A percentile compares a stretch with the other conserved stretches of the same genome.
Evolutionary conservation across 768 basidiomycete genomes (phyloP).

Genomic region (Xerocomellus chrysenteron): DNA sequence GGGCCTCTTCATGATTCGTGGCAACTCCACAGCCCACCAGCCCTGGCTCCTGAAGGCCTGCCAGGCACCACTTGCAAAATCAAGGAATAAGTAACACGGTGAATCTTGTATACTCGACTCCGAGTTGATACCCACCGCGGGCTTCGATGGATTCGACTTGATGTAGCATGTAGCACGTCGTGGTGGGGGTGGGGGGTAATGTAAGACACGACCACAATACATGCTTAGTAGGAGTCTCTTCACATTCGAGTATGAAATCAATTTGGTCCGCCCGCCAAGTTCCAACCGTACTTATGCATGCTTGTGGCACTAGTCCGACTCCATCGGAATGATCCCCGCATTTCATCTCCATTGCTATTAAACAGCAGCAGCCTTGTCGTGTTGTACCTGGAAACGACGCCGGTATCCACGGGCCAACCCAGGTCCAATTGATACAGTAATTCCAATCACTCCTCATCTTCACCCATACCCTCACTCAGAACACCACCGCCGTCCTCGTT

Average conservation of each 20-base stretch:
- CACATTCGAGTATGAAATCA: neutral
- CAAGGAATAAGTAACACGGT: neutral
- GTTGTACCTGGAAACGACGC: neutral
- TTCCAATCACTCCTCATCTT: slow-evolving; percentile 17
- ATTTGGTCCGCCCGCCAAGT: neutral
- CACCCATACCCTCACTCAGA: slow-evolving; percentile 19
- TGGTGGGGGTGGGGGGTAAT: no score
- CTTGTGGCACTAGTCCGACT: neutral
- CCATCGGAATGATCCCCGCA: neutral
- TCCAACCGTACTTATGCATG: neutral
- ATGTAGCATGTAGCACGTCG: neutral
- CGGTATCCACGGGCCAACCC: neutral
- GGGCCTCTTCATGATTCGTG: neutral
- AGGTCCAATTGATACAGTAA: neutral
- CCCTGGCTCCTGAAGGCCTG: no score
- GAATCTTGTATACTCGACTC: neutral
- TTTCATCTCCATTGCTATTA: neutral
- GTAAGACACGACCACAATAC: no score
- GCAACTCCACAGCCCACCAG: no score
- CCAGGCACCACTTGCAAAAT: neutral
- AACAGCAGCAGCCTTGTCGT: neutral
- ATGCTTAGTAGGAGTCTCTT: no score
- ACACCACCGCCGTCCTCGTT: slow-evolving; percentile 23
- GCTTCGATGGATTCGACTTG: neutral
- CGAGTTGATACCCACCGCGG: neutral